Evolutionary conservation across 495 filamentous ascomycete species (phyloP).

Genomic region (Stereocaulon alpinum): DNA sequence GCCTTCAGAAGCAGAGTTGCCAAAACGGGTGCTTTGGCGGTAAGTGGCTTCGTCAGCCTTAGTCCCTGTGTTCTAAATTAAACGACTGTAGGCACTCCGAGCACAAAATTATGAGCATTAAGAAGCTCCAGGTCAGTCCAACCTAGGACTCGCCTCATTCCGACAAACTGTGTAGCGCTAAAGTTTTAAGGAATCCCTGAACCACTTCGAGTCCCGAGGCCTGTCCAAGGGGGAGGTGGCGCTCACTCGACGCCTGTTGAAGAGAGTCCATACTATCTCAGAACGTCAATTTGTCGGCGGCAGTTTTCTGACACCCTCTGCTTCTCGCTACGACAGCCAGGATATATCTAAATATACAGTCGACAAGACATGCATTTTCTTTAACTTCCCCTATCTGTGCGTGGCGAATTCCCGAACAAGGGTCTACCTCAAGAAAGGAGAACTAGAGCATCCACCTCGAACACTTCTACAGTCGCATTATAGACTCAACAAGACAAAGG

Average conservation of each 20-base stretch:
- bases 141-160: no score
- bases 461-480: constrained; percentile 17
- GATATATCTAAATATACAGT: constrained; percentile 13
- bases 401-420: neutral
- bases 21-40: no score
- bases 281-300: constrained; percentile 13
- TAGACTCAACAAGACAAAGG: constrained; percentile 11
- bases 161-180: no score
- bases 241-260: constrained; percentile 5
- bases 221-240: no score
- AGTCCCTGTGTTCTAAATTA: no score
- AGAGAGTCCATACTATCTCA: neutral
- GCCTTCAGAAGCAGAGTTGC: no score
- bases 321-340: constrained; percentile 12
- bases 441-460: constrained; percentile 11
- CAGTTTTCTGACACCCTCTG: constrained; percentile 7
- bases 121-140: no score
- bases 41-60: no score
- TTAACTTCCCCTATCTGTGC: constrained; percentile 13
- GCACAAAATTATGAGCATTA: no score
- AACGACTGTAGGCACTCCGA: no score
- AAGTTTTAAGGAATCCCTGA: no score
- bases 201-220: no score
- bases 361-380: constrained; percentile 13
- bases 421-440: neutral